Evolutionary conservation across 2,329 filamentous ascomycete genomes (phyloP), one percentile per base, ranked within the genome.

Genomic region (Plenodomus biglobosus): DNA sequence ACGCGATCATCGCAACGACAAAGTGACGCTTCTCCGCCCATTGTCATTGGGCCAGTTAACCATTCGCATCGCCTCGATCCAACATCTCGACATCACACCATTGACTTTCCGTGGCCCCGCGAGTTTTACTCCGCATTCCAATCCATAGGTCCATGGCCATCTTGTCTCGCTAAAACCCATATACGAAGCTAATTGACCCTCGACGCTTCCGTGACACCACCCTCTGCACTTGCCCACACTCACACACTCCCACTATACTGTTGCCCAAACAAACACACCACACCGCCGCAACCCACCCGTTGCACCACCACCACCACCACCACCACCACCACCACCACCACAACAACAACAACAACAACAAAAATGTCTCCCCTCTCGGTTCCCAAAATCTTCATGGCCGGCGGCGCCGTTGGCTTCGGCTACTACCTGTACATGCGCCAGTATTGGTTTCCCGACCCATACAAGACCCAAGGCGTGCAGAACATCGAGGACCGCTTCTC

Each of bases 371-470:
- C 56, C 43, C 62, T 67, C 46, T 65, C 66, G 3, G 66, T 71
- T 19, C 66, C 67, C 34, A 71, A 71, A 52, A 64, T 71, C 45
- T 69, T 71, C 55, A 65, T 69, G 61, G 68, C 68, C 37, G 68
- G 68, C 41, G 68, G 50, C 24, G 62, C 61, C 42, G 61, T 66
- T 15, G 68, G 69, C 48, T 65, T 71, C 52, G 56, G 55, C 42
- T 71, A 71, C 59, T 67, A 70, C 57, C 56, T 70, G 42, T 61
- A 63, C 51, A 70, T 70, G 65, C 62, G 68, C 47, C 63, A 63
- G 43, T 68, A 70, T 56, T 70, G 68, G 69, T 70, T 68, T 61
- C 66, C 66, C 44, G 68, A 71, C 52, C 65, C 68, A 10, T 69
- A 69, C 59, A 69, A 70, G 58, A 72, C 69, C 20, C 56, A 59